Percentiles rank a stretch among this genome's conserved stretches.
These are phyloP conservation scores for Apiotrichum brassicae DNA, from an alignment of 1,284 basidiomycete species.

Conservation along the genomic window DNA sequence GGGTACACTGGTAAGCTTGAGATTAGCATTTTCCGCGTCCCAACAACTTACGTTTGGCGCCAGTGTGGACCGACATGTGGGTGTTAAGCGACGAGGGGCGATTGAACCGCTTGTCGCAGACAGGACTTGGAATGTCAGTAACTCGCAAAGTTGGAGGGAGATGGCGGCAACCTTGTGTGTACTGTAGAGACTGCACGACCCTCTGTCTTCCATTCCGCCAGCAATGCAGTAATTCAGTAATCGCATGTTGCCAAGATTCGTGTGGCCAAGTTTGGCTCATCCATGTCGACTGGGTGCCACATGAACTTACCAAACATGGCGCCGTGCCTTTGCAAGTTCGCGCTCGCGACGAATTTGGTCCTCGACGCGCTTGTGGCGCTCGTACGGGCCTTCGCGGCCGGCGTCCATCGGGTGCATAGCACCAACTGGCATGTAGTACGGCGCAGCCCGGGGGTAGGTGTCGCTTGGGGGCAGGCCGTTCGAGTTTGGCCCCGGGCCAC, in stretches of 20 bases:
- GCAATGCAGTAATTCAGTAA: too few species aligned
- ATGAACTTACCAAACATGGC: constrained; percentile 26
- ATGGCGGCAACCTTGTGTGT: too few species aligned
- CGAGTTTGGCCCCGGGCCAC: too few species aligned
- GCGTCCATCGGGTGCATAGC: neutral
- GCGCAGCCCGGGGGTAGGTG: neutral
- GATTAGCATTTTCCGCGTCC: neutral
- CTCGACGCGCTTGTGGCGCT: neutral
- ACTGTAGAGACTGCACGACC: too few species aligned
- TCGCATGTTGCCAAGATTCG: too few species aligned
- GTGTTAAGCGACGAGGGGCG: constrained; percentile 59
- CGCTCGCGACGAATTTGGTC: constrained; percentile 8
- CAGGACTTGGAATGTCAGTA: too few species aligned
- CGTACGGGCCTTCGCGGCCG: neutral
- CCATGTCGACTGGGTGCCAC: too few species aligned
- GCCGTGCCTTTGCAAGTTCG: constrained; percentile 14
- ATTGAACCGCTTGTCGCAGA: constrained; percentile 58
- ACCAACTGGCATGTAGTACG: neutral
- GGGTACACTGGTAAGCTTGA: constrained; percentile 54
- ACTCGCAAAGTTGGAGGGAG: too few species aligned
- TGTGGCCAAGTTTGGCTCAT: too few species aligned
- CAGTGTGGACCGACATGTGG: constrained; percentile 63
- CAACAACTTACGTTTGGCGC: constrained; percentile 54
- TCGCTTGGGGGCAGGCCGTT: too few species aligned
- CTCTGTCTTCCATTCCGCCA: too few species aligned